A percentile compares a stretch with the other conserved stretches of the same genome.
Evolutionary conservation across 805 yeast genomes (phyloP).

Genomic region (Kurtzmaniella fragi): DNA sequence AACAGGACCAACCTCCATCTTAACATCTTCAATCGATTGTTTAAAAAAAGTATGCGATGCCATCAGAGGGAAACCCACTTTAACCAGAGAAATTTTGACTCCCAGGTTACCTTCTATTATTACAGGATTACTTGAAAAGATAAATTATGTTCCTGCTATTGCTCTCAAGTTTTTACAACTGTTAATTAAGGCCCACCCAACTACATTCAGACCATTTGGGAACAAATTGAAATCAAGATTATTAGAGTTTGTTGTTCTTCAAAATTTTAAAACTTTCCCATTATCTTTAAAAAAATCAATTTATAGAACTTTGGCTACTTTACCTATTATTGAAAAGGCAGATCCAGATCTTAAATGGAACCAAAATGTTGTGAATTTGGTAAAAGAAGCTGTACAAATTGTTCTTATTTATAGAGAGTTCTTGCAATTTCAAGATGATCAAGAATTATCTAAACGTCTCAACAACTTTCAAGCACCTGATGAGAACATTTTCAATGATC

Average conservation of each 20-base stretch:
- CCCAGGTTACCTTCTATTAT: constrained; percentile 69
- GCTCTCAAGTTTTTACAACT: constrained; percentile 29
- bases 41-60: constrained; percentile 37
- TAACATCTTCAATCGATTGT: constrained; percentile 35
- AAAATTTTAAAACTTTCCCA: constrained; percentile 37
- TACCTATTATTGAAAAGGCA: constrained; percentile 52
- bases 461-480: constrained; percentile 31
- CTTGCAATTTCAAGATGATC: constrained; percentile 53
- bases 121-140: constrained; percentile 42
- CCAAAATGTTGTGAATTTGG: constrained; percentile 40
- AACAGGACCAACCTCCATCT: constrained; percentile 29
- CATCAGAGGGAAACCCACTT: constrained; percentile 74
- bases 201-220: constrained; percentile 78
- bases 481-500: background rate
- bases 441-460: constrained; percentile 38
- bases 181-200: constrained; percentile 55
- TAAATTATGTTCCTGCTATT: constrained; percentile 25
- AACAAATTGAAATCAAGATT: constrained; percentile 52
- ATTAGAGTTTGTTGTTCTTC: constrained; percentile 24
- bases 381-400: constrained; percentile 52
- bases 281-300: constrained; percentile 33
- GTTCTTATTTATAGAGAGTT: constrained; percentile 54
- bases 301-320: constrained; percentile 48
- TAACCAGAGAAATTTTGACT: constrained; percentile 78
- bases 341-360: constrained; percentile 45